Conservation (phyloP, 2,329 filamentous ascomycete species). For the Colletotrichum filicis region DNA sequence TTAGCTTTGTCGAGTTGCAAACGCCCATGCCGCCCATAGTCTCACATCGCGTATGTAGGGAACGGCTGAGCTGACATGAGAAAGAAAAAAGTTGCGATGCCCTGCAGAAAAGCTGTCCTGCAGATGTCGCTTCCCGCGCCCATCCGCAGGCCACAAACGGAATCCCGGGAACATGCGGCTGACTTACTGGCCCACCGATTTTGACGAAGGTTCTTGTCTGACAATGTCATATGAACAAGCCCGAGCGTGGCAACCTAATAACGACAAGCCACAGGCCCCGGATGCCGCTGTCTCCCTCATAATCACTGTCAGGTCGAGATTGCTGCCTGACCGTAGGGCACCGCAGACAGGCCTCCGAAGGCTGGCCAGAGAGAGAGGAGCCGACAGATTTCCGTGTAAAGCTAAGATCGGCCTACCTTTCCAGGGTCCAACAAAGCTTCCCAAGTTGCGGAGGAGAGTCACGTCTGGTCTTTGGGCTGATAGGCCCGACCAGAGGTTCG, state of each 20-base stretch:
- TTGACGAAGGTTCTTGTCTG: background rate
- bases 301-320: background rate
- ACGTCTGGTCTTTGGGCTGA: background rate
- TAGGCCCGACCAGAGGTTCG: background rate
- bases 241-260: background rate
- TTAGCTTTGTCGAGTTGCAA: background rate
- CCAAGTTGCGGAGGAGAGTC: background rate
- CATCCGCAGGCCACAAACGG: background rate
- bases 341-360: background rate
- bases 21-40: constrained; percentile 19
- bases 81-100: background rate
- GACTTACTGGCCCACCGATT: background rate
- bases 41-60: background rate
- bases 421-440: background rate
- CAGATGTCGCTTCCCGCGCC: background rate
- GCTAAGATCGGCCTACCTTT: background rate
- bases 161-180: background rate
- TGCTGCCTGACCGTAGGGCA: background rate
- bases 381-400: background rate
- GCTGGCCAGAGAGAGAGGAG: background rate
- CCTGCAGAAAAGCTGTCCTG: background rate
- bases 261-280: background rate
- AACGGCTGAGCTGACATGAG: background rate
- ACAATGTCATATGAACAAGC: background rate
- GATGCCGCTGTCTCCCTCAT: background rate